Percentiles rank a stretch among this genome's conserved stretches.
Conservation (phyloP, 2,329 filamentous ascomycete genomes). For the Dichotomopilus funicola region DNA sequence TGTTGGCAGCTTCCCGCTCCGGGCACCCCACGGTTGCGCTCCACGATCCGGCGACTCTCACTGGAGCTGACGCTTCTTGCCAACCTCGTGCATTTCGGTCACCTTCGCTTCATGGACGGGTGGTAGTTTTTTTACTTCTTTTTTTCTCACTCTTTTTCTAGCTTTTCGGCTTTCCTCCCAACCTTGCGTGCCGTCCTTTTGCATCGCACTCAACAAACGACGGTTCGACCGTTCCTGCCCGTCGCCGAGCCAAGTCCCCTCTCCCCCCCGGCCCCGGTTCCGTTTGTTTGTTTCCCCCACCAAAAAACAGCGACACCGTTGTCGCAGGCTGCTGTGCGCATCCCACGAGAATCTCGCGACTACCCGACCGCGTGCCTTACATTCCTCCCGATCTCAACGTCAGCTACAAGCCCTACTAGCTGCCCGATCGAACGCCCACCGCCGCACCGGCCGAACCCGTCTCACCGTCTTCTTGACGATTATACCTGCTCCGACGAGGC, state of each 20-base stretch:
- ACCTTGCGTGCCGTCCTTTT: not conserved
- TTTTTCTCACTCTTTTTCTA: slow-evolving; percentile 11
- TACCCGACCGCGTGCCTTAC: not conserved
- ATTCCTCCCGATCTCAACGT: not conserved
- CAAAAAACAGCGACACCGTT: slow-evolving; percentile 7
- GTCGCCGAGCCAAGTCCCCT: not conserved
- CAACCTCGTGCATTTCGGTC: not conserved
- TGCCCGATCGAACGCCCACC: slow-evolving; percentile 7
- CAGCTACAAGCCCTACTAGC: slow-evolving; percentile 4
- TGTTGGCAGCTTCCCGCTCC: slow-evolving; percentile 7
- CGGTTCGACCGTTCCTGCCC: not conserved
- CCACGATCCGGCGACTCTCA: slow-evolving; percentile 3
- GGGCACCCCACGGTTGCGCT: slow-evolving; percentile 9
- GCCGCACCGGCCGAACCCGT: not conserved
- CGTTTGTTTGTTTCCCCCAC: slow-evolving; percentile 7
- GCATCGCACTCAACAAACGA: not conserved
- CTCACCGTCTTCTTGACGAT: not conserved
- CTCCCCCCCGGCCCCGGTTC: not conserved
- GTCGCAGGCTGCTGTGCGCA: slow-evolving; percentile 10
- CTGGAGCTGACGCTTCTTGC: not conserved
- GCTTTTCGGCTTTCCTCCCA: not conserved
- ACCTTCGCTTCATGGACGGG: not conserved
- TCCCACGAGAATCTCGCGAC: slow-evolving; percentile 11
- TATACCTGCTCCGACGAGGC: slow-evolving; percentile 4
- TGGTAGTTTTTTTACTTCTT: not conserved